Evolutionary conservation across 192 early-diverging fungal genomes (phyloP), one percentile per base, ranked within the genome.

Genomic region (Mortierella antarctica): DNA sequence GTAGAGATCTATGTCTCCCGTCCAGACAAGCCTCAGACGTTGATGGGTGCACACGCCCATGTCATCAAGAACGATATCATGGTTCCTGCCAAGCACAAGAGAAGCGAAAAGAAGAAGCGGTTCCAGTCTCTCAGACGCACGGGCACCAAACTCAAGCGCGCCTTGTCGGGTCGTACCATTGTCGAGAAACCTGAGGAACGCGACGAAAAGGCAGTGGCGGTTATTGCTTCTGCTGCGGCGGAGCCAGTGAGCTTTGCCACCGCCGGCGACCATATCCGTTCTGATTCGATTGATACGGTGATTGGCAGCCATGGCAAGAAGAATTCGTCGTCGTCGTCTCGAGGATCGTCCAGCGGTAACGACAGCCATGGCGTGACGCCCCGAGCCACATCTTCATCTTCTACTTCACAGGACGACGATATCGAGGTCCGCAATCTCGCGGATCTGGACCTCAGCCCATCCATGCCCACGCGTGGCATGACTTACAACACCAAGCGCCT

Each of bases 1-100:
- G 74, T 77, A 15, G 67, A 77, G 62, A 65, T 77, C 62, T 77
- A 65, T 54, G 74, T 77, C 56, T 77, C 74, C 21, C 74, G 74
- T 65, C 74, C 74, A 5, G 74, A 77, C 40, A 77, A 77, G 74
- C 61, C 67, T 31, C 47, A 77, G 53, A 77, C 74, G 6, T 49
- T 77, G 18, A 53, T 77, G 74, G 74, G 74, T 40, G 67, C 74
- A 17, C 74, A 77, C n/a, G 74, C 74, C 5, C 74, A 77, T 39
- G 67, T 77, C 45, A 57, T 77, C 61, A 77, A 77, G 67, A 77
- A 77, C 46, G 74, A 77, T 62, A 77, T 77, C 53, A 51, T 59
- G 42, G 74, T 77, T n/a, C 67, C 74, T 10, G 46, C 42, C 56
- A 62, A 70, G 54, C 40, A 46, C n/a, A 42, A 23, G 53, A 58